Evolutionary conservation across 768 basidiomycete species (phyloP).

Genomic region (Hortiboletus campestris): DNA sequence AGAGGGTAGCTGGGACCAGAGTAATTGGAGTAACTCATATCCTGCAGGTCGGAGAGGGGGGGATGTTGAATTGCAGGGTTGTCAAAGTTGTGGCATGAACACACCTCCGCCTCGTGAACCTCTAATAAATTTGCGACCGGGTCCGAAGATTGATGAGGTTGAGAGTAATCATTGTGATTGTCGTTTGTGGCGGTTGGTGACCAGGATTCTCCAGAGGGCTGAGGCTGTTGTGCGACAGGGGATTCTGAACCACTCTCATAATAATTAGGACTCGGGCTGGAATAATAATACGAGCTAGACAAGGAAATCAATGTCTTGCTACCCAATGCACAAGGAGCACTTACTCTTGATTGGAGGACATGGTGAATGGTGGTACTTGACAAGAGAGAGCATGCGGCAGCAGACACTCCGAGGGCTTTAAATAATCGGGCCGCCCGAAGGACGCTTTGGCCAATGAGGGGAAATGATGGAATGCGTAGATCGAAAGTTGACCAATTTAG

Average conservation of each 20-base stretch:
- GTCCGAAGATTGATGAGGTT: constrained; percentile 1
- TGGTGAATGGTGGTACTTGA: constrained; percentile 8
- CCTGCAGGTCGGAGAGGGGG: constrained; percentile 8
- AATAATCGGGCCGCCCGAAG: constrained; percentile 18
- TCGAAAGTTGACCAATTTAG: constrained; percentile 19
- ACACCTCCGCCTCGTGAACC: constrained; percentile 5
- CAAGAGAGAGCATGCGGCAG: constrained; percentile 5
- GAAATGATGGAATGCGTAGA: constrained; percentile 20
- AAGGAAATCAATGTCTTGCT: constrained; percentile 1
- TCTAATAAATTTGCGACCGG: not conserved
- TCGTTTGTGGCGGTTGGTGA: not conserved
- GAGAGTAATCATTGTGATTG: constrained; percentile 4
- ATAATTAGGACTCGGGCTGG: not conserved
- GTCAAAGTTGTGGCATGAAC: constrained; percentile 3
- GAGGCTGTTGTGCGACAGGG: not conserved
- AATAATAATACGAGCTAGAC: constrained; percentile 4
- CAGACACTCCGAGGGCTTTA: constrained; percentile 16
- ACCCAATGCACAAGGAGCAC: not conserved
- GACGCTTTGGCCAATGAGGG: constrained; percentile 19
- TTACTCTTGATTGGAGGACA: constrained; percentile 24
- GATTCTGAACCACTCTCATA: constrained; percentile 3
- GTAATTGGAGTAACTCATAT: not conserved
- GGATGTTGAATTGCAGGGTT: not conserved
- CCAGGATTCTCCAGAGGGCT: constrained; percentile 1
- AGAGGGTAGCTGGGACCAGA: not conserved